Conservation (phyloP, 2,329 filamentous ascomycete genomes). For the Cladosporium sp. region DNA sequence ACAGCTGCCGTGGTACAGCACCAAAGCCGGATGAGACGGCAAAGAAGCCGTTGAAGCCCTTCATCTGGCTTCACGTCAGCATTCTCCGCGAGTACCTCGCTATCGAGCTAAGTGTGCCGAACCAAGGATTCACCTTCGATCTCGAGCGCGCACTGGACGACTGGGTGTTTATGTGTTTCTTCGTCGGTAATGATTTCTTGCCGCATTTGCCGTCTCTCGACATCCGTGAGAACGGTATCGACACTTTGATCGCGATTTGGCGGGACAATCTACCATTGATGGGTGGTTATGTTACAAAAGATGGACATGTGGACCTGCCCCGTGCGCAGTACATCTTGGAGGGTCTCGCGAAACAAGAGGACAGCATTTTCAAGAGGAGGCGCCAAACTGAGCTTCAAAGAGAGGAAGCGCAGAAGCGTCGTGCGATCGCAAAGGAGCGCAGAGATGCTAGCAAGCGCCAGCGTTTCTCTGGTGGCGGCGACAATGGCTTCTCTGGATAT, state of each 20-base stretch:
- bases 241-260: conserved; percentile 96
- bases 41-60: conserved; percentile 85
- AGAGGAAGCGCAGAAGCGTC: conserved; percentile 74
- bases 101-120: conserved; percentile 80
- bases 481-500: conserved; percentile 29
- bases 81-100: conserved; percentile 90
- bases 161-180: conserved; percentile 99
- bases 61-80: conserved; percentile 96
- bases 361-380: conserved; percentile 85
- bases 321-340: conserved; percentile 84
- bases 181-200: conserved; percentile 97
- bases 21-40: conserved; percentile 72
- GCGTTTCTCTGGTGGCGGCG: conserved; percentile 29
- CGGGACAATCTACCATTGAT: conserved; percentile 85
- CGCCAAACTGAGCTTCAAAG: conserved; percentile 82
- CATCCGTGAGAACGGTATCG: conserved; percentile 95
- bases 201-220: conserved; percentile 96
- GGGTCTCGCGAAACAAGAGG: conserved; percentile 88
- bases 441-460: conserved; percentile 45
- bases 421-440: conserved; percentile 68
- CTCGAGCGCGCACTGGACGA: conserved; percentile 93
- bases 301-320: conserved; percentile 85
- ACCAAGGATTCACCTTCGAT: conserved; percentile 84
- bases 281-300: conserved; percentile 95
- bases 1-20: conserved; percentile 80